Evolutionary conservation across 148 eudicot species (phyloP).

Genomic region (Silene uniflora): DNA sequence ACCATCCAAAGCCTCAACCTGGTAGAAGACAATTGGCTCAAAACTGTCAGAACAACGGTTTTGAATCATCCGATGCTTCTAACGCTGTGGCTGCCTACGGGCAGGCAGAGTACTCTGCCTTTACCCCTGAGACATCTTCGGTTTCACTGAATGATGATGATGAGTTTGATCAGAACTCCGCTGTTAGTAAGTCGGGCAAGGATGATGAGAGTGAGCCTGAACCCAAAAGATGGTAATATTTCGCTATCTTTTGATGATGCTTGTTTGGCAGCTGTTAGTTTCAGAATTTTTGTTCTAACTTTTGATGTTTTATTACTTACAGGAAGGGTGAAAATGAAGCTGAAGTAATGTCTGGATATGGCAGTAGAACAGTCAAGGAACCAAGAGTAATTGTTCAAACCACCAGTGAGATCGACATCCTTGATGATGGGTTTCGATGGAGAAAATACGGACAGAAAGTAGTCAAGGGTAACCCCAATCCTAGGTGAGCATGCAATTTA

Average conservation of each 20-base stretch:
- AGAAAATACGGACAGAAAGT: conserved; percentile 89
- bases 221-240: conserved; percentile 66
- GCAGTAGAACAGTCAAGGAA: conserved; percentile 61
- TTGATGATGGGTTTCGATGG: conserved; percentile 80
- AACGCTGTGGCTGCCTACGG: conserved; percentile 15
- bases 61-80: conserved; percentile 22
- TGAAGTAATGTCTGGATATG: conserved; percentile 61
- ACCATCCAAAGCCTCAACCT: conserved; percentile 73
- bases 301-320: conserved; percentile 20
- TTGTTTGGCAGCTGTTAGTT: neutral
- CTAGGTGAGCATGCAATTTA: conserved; percentile 36
- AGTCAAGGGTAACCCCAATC: conserved; percentile 86
- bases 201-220: conserved; percentile 58
- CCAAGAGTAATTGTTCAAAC: conserved; percentile 84
- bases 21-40: conserved; percentile 36
- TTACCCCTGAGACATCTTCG: conserved; percentile 66
- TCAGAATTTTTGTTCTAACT: conserved; percentile 12
- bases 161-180: conserved; percentile 60
- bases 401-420: conserved; percentile 77
- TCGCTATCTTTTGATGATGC: neutral
- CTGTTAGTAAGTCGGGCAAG: conserved; percentile 47
- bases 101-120: conserved; percentile 31
- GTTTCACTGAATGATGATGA: conserved; percentile 60
- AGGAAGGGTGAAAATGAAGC: conserved; percentile 75
- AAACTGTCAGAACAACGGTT: conserved; percentile 9